Percentiles rank a stretch among this genome's conserved stretches.
These are phyloP conservation scores for Protomyces inundatus DNA, from an alignment of 1,139 yeast genomes.

Conservation along the genomic window DNA sequence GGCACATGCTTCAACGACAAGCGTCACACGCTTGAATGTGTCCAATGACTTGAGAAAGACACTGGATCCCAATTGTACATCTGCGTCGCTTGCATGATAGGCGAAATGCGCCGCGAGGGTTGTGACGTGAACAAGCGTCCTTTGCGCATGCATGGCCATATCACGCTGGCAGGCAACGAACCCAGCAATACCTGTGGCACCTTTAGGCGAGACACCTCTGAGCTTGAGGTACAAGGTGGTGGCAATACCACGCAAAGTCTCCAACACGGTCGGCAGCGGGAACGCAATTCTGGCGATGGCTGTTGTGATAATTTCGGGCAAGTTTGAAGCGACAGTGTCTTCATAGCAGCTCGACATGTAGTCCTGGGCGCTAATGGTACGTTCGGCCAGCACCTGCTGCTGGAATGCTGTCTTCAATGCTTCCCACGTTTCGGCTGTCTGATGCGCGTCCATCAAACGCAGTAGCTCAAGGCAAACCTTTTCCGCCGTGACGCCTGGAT, in stretches of 20 bases:
- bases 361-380: constrained; percentile 21
- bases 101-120: not conserved
- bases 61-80: not conserved
- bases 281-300: not conserved
- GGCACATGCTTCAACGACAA: not conserved
- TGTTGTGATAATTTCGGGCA: not conserved
- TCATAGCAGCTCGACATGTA: constrained; percentile 9
- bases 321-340: not conserved
- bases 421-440: constrained; percentile 1
- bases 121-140: not conserved
- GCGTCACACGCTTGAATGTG: not conserved
- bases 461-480: not conserved
- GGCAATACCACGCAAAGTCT: not conserved
- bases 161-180: constrained; percentile 6
- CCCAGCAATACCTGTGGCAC: constrained; percentile 4
- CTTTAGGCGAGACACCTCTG: not conserved
- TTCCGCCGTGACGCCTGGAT: not conserved
- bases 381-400: not conserved
- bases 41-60: constrained; percentile 5
- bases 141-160: not conserved
- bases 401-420: not conserved
- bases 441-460: not conserved
- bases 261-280: not conserved
- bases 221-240: not conserved
- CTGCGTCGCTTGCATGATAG: constrained; percentile 2